Percentiles rank a stretch among this genome's conserved stretches.
These are phyloP conservation scores for Diversispora epigaea DNA, from an alignment of 192 early-diverging fungal species.

Conservation along the genomic window DNA sequence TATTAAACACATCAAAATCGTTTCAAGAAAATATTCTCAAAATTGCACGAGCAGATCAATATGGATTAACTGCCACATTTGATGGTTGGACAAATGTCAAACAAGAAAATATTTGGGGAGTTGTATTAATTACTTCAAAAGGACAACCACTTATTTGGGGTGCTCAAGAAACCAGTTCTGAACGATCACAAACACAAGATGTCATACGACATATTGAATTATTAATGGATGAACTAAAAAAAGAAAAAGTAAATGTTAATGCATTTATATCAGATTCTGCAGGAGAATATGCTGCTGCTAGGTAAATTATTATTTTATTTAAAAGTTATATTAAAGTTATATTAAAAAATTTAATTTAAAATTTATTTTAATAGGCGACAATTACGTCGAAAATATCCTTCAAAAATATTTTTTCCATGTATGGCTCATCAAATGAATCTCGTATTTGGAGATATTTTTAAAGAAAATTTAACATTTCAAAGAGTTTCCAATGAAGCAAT, in stretches of 20 bases:
- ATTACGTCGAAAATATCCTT: constrained; percentile 1
- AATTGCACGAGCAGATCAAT: not conserved
- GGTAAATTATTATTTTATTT: no score
- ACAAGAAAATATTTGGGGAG: constrained; percentile 1
- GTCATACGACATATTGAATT: not conserved
- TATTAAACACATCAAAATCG: not conserved
- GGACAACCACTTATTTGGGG: constrained; percentile 4
- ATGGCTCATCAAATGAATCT: constrained; percentile 23
- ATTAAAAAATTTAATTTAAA: not conserved
- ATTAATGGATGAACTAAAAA: constrained; percentile 1
- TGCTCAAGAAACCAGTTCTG: not conserved
- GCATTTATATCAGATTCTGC: constrained; percentile 20
- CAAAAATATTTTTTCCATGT: constrained; percentile 7
- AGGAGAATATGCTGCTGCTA: constrained; percentile 5
- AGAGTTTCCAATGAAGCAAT: constrained; percentile 4
- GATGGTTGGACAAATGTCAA: not conserved
- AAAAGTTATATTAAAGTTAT: constrained; percentile 4
- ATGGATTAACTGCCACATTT: no score
- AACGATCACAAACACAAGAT: constrained; percentile 14
- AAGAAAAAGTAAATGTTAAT: constrained; percentile 13
- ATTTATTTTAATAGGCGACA: not conserved
- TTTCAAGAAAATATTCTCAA: not conserved
- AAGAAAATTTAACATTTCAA: constrained; percentile 8
- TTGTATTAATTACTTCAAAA: constrained; percentile 3
- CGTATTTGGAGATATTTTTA: constrained; percentile 1